Percentiles rank a stretch among this genome's conserved stretches.
These are phyloP conservation scores for Ramaria sp. DNA, from an alignment of 768 basidiomycete species.

Conservation along the genomic window DNA sequence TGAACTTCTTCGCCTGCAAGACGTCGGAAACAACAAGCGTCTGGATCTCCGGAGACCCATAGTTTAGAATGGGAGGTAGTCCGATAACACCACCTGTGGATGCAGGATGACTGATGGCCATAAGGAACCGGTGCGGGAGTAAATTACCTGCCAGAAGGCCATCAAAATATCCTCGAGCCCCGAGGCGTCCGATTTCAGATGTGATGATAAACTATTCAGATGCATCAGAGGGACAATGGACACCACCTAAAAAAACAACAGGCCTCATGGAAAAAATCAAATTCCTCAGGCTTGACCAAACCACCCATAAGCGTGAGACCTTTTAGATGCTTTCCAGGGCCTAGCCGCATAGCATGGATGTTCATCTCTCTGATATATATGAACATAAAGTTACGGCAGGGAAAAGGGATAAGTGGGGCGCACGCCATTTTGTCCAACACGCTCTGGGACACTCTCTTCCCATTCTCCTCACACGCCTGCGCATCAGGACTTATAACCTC, in stretches of 20 bases:
- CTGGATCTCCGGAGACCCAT: constrained; percentile 64
- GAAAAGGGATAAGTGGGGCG: constrained; percentile 16
- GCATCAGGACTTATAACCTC: constrained; percentile 72
- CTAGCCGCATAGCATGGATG: constrained; percentile 82
- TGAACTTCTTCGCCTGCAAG: constrained; percentile 69
- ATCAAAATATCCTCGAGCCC: constrained; percentile 80
- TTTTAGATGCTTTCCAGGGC: constrained; percentile 81
- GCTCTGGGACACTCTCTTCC: constrained; percentile 75
- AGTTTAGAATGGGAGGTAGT: constrained; percentile 86
- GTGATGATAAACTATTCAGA: constrained; percentile 56
- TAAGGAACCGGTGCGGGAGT: constrained; percentile 5
- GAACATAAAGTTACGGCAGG: not conserved
- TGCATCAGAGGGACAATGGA: not conserved
- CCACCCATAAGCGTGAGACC: constrained; percentile 71
- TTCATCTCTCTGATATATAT: constrained; percentile 48
- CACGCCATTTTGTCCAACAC: constrained; percentile 81
- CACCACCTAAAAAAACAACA: not conserved
- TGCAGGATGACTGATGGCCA: not conserved
- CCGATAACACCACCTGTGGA: constrained; percentile 57
- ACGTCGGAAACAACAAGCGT: constrained; percentile 64
- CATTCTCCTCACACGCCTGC: constrained; percentile 68
- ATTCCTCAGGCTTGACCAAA: constrained; percentile 68
- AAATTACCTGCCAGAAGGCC: constrained; percentile 61
- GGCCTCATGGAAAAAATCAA: constrained; percentile 92
- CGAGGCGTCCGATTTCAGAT: constrained; percentile 73